A percentile compares a stretch with the other conserved stretches of the same genome.
These are phyloP conservation scores for Skeletonema grethae DNA, from an alignment of 108 stramenopile genomes.

Conservation along the genomic window DNA sequence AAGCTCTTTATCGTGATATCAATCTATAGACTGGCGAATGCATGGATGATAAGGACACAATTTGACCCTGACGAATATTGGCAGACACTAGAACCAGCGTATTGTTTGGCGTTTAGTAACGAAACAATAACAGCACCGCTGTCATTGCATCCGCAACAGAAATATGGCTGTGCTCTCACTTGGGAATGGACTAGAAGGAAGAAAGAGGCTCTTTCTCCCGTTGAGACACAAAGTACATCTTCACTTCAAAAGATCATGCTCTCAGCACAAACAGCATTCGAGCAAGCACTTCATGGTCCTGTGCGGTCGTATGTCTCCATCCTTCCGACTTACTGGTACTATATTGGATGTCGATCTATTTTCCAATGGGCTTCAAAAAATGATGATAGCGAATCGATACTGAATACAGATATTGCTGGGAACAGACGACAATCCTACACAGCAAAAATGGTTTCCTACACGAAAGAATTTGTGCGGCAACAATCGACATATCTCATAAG, in stretches of 20 bases:
- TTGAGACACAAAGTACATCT: background rate
- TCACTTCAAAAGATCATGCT: conserved; percentile 4
- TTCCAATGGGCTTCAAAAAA: conserved; percentile 32
- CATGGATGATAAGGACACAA: conserved; percentile 76
- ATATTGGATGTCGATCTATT: conserved; percentile 45
- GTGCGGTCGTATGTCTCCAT: conserved; percentile 78
- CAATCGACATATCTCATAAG: conserved; percentile 65
- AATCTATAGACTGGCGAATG: conserved; percentile 58
- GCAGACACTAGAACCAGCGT: conserved; percentile 91
- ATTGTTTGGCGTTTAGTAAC: conserved; percentile 67
- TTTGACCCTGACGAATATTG: conserved; percentile 92
- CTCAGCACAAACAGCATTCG: conserved; percentile 18
- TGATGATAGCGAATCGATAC: background rate
- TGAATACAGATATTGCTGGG: background rate
- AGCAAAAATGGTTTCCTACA: background rate
- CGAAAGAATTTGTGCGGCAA: conserved; percentile 32
- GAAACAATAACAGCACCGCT: background rate
- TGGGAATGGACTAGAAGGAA: conserved; percentile 90
- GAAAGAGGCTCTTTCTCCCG: conserved; percentile 12
- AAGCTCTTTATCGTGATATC: conserved; percentile 35
- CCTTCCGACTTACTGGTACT: conserved; percentile 75
- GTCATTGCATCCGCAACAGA: conserved; percentile 4
- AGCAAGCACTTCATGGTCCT: conserved; percentile 65
- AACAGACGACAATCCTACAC: conserved; percentile 2
- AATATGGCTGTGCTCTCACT: conserved; percentile 66